Evolutionary conservation across 768 basidiomycete species (phyloP), one percentile per base, ranked within the genome.

Genomic region (Boletus insuetus): DNA sequence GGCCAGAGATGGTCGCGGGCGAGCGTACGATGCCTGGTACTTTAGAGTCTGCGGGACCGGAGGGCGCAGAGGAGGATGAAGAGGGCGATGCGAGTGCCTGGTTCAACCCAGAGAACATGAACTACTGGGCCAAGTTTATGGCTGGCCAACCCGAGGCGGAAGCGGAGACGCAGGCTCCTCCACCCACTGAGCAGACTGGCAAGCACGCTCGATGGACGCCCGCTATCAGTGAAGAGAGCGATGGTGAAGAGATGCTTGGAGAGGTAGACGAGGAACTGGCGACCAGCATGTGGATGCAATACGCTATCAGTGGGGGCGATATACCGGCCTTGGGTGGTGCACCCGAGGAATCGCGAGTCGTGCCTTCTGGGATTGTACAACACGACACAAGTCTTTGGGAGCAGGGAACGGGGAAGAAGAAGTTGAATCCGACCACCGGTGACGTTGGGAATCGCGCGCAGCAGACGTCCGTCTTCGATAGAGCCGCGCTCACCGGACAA

Each of bases 91-190:
- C 53, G 54, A 65, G 48, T 24, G 35, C 53, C 7, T 72, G 63
- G 71, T 60, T 64, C 35, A 56, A 64, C 19, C 64, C 67, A 6
- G 66, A 63, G 8, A 52, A 62, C 38, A 40, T 62, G 17, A 59
- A 37, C 48, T 71, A 72, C 49, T 71, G 71, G 71, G 62, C 53
- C n/a, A 67, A 63, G 39, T 49, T 72, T 16, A 57, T 69, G 55
- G 65, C 45, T 24, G 58, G 62, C 4, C 56, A 53, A 8, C 2
- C 64, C 16, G 60, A 61, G 46, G 13, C 46, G 16, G 58, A 61
- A 24, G 11, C 31, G n/a, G 29, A 46, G 46, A n/a, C 31, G 31
- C 29, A 46, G 38, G 29, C 48, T 17, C 37, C 41, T 17, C 29
- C 58, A 12, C 44, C 29, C 6, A 16, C 61, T 11, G 59, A 51